phyloP scores from a whole-genome alignment of 352 stramenopile genomes.

The Globisporangium rhizosaccharum region DNA sequence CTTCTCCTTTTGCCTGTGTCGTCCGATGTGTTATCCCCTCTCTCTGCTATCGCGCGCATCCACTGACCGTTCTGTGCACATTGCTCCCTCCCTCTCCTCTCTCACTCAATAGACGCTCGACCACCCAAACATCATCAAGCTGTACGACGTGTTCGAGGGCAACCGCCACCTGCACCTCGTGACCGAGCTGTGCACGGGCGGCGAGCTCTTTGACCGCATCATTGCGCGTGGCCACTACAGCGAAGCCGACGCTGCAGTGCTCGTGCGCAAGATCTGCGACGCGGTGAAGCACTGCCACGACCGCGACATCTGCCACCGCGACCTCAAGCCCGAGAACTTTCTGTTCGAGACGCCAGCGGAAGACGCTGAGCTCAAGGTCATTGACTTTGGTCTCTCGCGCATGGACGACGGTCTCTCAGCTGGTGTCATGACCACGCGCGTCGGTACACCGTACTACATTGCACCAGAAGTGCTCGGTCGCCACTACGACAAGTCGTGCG shows the following conservation, averaged over 20 bases:
- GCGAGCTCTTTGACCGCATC: constrained; percentile 94
- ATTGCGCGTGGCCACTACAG: constrained; percentile 92
- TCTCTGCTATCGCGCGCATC: not conserved
- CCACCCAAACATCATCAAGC: constrained; percentile 98
- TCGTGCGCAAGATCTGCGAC: constrained; percentile 96
- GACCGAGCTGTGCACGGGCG: constrained; percentile 96
- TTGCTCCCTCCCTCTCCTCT: too few species aligned
- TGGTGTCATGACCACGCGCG: constrained; percentile 92
- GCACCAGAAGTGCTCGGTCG: constrained; percentile 92
- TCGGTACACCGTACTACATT: constrained; percentile 96
- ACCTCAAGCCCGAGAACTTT: constrained; percentile 98
- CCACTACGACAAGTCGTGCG: constrained; percentile 94
- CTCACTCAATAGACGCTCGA: constrained; percentile 52
- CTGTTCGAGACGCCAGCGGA: constrained; percentile 90
- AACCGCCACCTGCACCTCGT: constrained; percentile 96
- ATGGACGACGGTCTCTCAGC: constrained; percentile 85
- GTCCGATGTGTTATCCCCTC: not conserved
- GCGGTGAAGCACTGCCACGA: constrained; percentile 97
- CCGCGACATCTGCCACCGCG: constrained; percentile 96
- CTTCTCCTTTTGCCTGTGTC: not conserved
- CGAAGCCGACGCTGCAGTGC: constrained; percentile 92
- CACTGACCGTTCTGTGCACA: too few species aligned
- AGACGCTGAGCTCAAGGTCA: constrained; percentile 95
- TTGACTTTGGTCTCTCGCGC: constrained; percentile 96
- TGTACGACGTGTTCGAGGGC: constrained; percentile 97